Base-by-base conservation (phyloP, 805 yeast genomes). In the Ogataea thermomethanolica region DNA sequence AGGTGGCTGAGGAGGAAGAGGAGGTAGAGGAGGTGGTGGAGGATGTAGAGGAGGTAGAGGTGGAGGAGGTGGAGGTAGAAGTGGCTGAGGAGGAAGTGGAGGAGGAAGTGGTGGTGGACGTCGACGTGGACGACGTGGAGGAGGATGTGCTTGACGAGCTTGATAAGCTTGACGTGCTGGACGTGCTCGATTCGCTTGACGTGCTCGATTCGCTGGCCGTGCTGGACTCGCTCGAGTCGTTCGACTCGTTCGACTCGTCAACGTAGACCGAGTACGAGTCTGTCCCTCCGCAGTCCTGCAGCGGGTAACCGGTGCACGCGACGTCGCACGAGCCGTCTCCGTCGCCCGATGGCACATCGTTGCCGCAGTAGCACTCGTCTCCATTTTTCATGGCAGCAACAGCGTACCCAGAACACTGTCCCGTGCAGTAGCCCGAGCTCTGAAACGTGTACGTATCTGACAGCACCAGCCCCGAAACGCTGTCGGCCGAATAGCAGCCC, bases 291-390 rank as follows among this genome's bases (percentile, higher is more conserved):
- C 95, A 87, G n/a, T 51, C 66, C 40, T 81, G 81, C 7, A 51
- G 38, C 5, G 78, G 75, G 62, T 75, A 87, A 7, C 89, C 95
- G 12, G 60, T 52, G 59, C 95, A 87, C 5, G 57, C 36, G 1
- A 50, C 44, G 33, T 56, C 47, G 62, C 90, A 83, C 12, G 63
- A 34, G 20, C 53, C 48, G 15, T 56, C 58, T 7, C 40, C 25
- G 15, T 45, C 48, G 5, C 50, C 50, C 7, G 60, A 39, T 5
- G 78, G 69, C 10, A 64, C 41, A 0, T 63, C 48, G 53, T 71
- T 63, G 17, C 89, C 90, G 59, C 95, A 86, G 55, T 71, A 84
- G 59, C 95, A 86, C 14, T 63, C 54, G 17, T 66, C 50, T 5
- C 87, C 85, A 41, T 69, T 59, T 4, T 70, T 55, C 25, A 76